Evolutionary conservation across 129 eudicot species (phyloP), one percentile per base, ranked within the genome.

Genomic region (Chrysanthemum lavandulifolium): DNA sequence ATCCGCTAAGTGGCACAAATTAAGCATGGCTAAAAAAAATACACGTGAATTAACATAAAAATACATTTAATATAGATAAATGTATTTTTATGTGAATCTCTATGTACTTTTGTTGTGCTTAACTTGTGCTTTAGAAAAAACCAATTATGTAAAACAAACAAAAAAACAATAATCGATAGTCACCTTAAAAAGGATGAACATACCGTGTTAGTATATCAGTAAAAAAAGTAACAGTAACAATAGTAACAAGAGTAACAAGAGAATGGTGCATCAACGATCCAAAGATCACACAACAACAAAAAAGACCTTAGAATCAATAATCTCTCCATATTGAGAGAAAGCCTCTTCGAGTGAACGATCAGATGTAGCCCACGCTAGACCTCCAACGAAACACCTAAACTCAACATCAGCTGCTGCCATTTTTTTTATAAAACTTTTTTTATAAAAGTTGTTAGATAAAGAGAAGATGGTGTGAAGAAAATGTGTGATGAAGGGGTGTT

Each of bases 251-350:
- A 79, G 75, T 6, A 45, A 31, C 16, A 83, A 69, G 59, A 65
- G 60, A 57, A 73, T 66, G 3, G 3, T 29, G 36, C 79, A 67
- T 75, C 59, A 60, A 80, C 61, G 84, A 80, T 69, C 87, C 78
- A 83, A 76, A 71, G 48, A 81, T 75, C 74, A 71, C 79, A 73
- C 31, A 31, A 13, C 81, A 92, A 73, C 31, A 31, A 13, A 81
- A 92, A 86, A 78, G 88, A 92, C 98, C 98, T 92, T 92, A 71
- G 98, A 87, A 64, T 92, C 96, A 78, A 87, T 23, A 80, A 92
- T 78, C 15, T 92, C 84, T 71, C 96, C 98, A 67, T 65, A 92
- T 74, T 85, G 85, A 72, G 96, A 73, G 76, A 92, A 92, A 0
- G 96, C 98, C 0, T 80, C 76, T 61, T 62, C 84, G 3, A 89